These are phyloP conservation scores for Erigeron canadensis DNA, from an alignment of 129 eudicot genomes.

Conservation along the genomic window DNA sequence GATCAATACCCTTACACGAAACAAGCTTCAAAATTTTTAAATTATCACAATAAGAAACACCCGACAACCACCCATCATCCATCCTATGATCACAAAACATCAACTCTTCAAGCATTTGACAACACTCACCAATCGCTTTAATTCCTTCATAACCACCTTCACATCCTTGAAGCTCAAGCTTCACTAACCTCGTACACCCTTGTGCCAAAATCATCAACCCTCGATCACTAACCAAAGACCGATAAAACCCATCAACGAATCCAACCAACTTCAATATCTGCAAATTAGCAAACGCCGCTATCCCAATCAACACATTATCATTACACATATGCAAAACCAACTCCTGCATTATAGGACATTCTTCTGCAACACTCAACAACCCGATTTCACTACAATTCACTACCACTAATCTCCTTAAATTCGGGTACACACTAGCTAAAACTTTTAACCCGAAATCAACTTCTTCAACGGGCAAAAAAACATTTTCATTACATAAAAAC, in stretches of 20 bases:
- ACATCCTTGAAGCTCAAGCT: slow-evolving; percentile 79
- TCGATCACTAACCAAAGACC: slow-evolving; percentile 59
- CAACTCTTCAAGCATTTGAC: slow-evolving; percentile 82
- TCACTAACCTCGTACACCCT: slow-evolving; percentile 75
- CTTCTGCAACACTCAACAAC: slow-evolving; percentile 64
- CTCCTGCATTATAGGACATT: slow-evolving; percentile 58
- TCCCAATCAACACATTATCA: slow-evolving; percentile 56
- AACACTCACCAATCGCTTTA: slow-evolving; percentile 74
- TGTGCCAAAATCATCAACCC: slow-evolving; percentile 88
- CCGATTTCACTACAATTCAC: slow-evolving; percentile 71
- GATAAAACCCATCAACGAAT: slow-evolving; percentile 55
- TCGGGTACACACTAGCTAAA: slow-evolving; percentile 66
- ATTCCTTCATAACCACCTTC: slow-evolving; percentile 85
- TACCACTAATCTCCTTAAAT: slow-evolving; percentile 56
- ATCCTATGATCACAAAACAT: slow-evolving; percentile 56
- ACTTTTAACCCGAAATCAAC: slow-evolving; percentile 62
- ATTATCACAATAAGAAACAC: slow-evolving; percentile 67
- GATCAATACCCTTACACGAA: slow-evolving; percentile 69
- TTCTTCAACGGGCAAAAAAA: slow-evolving; percentile 43
- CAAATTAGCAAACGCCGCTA: slow-evolving; percentile 56
- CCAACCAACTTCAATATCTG: slow-evolving; percentile 61
- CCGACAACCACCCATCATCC: slow-evolving; percentile 86
- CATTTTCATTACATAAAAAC: slow-evolving; percentile 20
- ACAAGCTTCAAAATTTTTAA: slow-evolving; percentile 56
- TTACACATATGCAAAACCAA: slow-evolving; percentile 67